These are phyloP conservation scores for Chenopodium album DNA, from an alignment of 148 eudicot species.

Conservation along the genomic window DNA sequence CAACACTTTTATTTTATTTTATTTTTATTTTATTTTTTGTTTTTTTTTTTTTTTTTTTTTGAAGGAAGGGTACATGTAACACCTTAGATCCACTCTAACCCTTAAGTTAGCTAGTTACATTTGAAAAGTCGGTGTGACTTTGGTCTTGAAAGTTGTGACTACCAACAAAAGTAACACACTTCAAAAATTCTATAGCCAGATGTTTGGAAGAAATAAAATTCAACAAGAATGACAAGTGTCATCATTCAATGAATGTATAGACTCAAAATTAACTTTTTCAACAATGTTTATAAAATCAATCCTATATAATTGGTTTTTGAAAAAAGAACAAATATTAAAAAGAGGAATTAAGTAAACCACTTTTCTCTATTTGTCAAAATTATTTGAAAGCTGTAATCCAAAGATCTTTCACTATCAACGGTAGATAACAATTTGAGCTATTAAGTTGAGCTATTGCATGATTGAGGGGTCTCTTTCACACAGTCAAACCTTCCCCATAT, in stretches of 20 bases:
- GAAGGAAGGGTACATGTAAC: no score
- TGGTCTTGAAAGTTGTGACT: no score
- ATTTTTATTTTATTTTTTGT: no score
- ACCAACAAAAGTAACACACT: no score
- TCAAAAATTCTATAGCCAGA: conserved; percentile 3
- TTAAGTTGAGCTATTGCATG: not conserved
- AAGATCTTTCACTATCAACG: conserved; percentile 14
- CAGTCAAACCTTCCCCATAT: conserved; percentile 11
- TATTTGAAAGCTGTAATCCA: not conserved
- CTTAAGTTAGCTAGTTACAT: no score
- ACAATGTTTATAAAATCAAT: not conserved
- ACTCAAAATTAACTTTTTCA: not conserved
- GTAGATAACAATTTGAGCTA: conserved; percentile 4
- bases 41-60: no score
- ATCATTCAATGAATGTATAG: not conserved
- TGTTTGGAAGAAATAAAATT: not conserved
- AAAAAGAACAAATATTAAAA: conserved; percentile 7
- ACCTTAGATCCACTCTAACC: no score
- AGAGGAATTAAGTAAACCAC: not conserved
- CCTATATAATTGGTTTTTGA: not conserved
- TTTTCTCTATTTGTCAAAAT: not conserved
- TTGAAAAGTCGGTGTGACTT: no score
- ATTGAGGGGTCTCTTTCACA: not conserved
- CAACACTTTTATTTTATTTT: no score
- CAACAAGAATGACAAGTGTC: not conserved